phyloP scores from a whole-genome alignment of 495 filamentous ascomycete genomes.

The Podospora fimiseda region DNA sequence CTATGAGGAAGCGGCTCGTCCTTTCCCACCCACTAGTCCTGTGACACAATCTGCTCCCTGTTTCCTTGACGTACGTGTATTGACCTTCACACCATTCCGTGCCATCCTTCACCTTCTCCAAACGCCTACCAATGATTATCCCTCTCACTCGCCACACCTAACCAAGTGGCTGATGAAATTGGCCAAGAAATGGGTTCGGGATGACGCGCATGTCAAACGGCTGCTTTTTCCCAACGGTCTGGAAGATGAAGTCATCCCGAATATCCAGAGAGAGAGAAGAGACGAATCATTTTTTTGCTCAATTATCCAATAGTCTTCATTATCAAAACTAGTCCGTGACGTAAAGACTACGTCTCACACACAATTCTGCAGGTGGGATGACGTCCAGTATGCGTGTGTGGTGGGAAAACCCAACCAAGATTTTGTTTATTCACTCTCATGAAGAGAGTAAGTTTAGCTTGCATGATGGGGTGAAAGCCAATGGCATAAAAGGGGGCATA shows the following conservation, averaged over 20 bases:
- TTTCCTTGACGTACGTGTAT: too few species aligned
- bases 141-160: background rate
- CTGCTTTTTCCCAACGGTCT: background rate
- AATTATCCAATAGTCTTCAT: too few species aligned
- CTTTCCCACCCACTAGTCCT: too few species aligned
- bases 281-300: too few species aligned
- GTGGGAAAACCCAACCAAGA: too few species aligned
- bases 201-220: background rate
- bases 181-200: background rate
- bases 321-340: too few species aligned
- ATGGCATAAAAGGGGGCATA: background rate
- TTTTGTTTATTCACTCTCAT: too few species aligned
- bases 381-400: background rate
- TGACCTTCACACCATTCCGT: too few species aligned
- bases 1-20: too few species aligned
- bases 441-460: too few species aligned
- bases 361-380: background rate
- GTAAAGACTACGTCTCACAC: background rate
- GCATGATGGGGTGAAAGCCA: background rate
- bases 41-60: too few species aligned
- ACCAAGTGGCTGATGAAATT: background rate
- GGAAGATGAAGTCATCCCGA: background rate
- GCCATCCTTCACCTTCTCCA: background rate
- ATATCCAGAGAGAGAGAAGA: background rate
- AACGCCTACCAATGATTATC: too few species aligned